These are phyloP conservation scores for Yarrowia sp. DNA, from an alignment of 805 yeast species.

Conservation along the genomic window DNA sequence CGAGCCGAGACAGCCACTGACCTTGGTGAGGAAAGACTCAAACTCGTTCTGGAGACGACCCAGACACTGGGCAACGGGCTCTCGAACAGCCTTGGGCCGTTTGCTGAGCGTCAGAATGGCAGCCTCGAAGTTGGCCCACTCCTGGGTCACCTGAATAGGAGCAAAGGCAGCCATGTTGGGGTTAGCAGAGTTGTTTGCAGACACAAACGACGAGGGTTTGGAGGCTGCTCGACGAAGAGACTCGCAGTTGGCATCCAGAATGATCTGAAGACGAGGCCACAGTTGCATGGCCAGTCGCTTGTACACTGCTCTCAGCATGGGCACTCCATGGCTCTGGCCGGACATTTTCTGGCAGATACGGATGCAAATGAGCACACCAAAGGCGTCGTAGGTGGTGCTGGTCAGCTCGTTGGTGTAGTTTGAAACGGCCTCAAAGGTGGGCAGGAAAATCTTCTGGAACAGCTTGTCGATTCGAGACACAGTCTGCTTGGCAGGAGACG, in stretches of 20 bases:
- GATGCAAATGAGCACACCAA: slow-evolving; percentile 78
- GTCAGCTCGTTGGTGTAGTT: slow-evolving; percentile 55
- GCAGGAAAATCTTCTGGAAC: slow-evolving; percentile 59
- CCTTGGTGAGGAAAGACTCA: slow-evolving; percentile 76
- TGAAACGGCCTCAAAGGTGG: slow-evolving; percentile 60
- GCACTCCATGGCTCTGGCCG: slow-evolving; percentile 70
- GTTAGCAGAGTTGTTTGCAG: slow-evolving; percentile 52
- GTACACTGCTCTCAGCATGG: slow-evolving; percentile 73
- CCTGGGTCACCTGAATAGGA: slow-evolving; percentile 67
- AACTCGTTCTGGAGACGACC: slow-evolving; percentile 76
- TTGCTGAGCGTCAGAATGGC: slow-evolving; percentile 68
- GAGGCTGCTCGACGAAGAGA: slow-evolving; percentile 63
- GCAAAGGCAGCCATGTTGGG: slow-evolving; percentile 49
- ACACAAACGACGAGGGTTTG: slow-evolving; percentile 47
- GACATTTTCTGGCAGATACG: slow-evolving; percentile 71
- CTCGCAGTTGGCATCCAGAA: slow-evolving; percentile 80
- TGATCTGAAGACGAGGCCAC: slow-evolving; percentile 86
- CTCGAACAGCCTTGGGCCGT: slow-evolving; percentile 54
- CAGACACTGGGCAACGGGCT: slow-evolving; percentile 76
- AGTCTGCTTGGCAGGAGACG: slow-evolving; percentile 34
- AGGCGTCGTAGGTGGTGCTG: slow-evolving; percentile 63
- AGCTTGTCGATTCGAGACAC: slow-evolving; percentile 44
- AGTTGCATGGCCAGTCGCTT: slow-evolving; percentile 68
- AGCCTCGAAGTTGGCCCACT: slow-evolving; percentile 73
- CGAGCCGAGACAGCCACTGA: slow-evolving; percentile 55